These are phyloP conservation scores for Gentiana dahurica DNA, from an alignment of 257 asterid species.

Conservation along the genomic window DNA sequence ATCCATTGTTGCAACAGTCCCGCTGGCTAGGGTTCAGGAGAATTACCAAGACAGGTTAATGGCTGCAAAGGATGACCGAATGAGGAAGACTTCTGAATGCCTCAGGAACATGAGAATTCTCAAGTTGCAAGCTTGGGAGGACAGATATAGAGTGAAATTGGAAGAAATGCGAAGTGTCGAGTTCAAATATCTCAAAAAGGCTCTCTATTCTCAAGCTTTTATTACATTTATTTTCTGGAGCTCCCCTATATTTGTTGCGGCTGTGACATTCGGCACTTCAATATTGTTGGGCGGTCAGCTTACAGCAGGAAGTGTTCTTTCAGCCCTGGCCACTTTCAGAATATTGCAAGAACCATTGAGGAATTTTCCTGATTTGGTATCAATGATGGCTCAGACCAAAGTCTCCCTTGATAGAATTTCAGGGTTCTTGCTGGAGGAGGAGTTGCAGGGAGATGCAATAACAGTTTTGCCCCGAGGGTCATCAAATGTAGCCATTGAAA, in stretches of 20 bases:
- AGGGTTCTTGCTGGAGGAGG: conserved; percentile 52
- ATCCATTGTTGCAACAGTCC: conserved; percentile 57
- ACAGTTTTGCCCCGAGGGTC: conserved; percentile 36
- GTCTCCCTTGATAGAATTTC: conserved; percentile 68
- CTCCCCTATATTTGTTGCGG: conserved; percentile 70
- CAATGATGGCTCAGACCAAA: conserved; percentile 84
- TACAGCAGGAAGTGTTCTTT: conserved; percentile 68
- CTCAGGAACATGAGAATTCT: conserved; percentile 69
- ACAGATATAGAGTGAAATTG: conserved; percentile 45
- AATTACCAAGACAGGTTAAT: conserved; percentile 62
- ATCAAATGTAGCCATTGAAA: conserved; percentile 44
- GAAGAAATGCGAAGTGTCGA: conserved; percentile 72
- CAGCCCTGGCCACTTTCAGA: conserved; percentile 71
- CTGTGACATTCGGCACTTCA: conserved; percentile 58
- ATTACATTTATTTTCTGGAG: conserved; percentile 72
- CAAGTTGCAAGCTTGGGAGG: conserved; percentile 78
- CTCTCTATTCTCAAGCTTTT: conserved; percentile 66
- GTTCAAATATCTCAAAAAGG: conserved; percentile 54
- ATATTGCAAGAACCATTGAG: conserved; percentile 69
- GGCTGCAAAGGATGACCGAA: conserved; percentile 72
- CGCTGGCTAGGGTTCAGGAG: conserved; percentile 55
- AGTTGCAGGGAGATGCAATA: conserved; percentile 53
- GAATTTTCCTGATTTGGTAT: conserved; percentile 67
- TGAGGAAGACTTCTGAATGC: conserved; percentile 72
- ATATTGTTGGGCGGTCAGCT: conserved; percentile 65